Evolutionary conservation across 2,329 filamentous ascomycete species (phyloP).

Genomic region (Pyrenophora seminiperda): DNA sequence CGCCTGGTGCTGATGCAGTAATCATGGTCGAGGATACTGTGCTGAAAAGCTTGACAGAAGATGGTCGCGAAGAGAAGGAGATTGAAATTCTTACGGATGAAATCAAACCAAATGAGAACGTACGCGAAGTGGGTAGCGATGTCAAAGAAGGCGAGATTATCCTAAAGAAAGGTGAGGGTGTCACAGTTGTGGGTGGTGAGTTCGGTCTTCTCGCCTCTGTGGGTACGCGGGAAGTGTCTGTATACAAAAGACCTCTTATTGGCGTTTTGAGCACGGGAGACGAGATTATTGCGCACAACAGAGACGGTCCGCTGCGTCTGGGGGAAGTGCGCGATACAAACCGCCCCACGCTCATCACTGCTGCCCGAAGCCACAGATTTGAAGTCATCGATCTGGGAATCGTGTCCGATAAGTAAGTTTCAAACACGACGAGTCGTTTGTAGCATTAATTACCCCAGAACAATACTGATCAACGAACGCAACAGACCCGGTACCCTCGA

Average conservation of each 20-base stretch:
- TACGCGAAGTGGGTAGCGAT: constrained; percentile 90
- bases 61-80: constrained; percentile 82
- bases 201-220: constrained; percentile 88
- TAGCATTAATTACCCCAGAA: not conserved
- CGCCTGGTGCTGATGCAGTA: constrained; percentile 85
- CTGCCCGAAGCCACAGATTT: constrained; percentile 75
- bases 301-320: constrained; percentile 65
- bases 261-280: constrained; percentile 94
- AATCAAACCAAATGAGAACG: constrained; percentile 80
- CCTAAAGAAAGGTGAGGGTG: constrained; percentile 76
- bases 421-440: too few species aligned
- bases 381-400: constrained; percentile 85
- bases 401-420: constrained; percentile 66
- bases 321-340: constrained; percentile 96
- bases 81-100: constrained; percentile 82
- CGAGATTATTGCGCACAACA: constrained; percentile 80
- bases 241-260: constrained; percentile 77
- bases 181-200: constrained; percentile 87
- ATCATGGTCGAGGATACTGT: constrained; percentile 97
- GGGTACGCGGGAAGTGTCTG: constrained; percentile 70
- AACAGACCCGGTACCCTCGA: constrained; percentile 72
- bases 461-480: not conserved
- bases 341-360: constrained; percentile 81
- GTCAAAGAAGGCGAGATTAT: constrained; percentile 72
- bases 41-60: constrained; percentile 74